Percentiles rank a stretch among this genome's conserved stretches.
phyloP scores from a whole-genome alignment of 2,329 filamentous ascomycete genomes.

The Gremmenia infestans region DNA sequence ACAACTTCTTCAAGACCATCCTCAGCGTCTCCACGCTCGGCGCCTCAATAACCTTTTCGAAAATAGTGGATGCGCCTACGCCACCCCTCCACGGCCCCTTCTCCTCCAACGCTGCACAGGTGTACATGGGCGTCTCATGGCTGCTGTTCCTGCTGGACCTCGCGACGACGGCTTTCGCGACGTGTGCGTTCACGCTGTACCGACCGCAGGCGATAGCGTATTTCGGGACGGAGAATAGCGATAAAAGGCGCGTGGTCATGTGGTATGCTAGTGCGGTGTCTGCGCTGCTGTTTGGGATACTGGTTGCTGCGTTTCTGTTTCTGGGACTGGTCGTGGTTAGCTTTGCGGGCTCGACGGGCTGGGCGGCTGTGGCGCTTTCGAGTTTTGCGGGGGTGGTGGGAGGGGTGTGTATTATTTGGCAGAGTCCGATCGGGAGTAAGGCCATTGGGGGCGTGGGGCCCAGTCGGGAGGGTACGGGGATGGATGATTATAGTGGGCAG shows the following conservation, averaged over 20 bases:
- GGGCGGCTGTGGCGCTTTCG: conserved; percentile 8
- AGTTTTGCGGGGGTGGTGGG: conserved; percentile 1
- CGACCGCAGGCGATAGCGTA: conserved; percentile 5
- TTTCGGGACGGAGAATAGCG: conserved; percentile 10
- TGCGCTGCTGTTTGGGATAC: conserved; percentile 5
- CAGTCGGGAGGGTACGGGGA: neutral
- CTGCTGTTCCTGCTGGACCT: conserved; percentile 12
- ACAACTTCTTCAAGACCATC: conserved; percentile 17
- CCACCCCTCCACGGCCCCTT: conserved; percentile 9
- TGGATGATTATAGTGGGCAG: neutral
- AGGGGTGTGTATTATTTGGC: conserved; percentile 7
- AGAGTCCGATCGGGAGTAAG: conserved; percentile 9
- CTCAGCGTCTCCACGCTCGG: conserved; percentile 14
- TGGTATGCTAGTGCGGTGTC: conserved; percentile 15
- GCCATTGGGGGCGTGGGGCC: neutral
- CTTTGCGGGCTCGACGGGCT: conserved; percentile 7
- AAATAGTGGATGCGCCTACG: conserved; percentile 9
- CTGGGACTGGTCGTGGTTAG: conserved; percentile 10
- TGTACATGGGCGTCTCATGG: conserved; percentile 7
- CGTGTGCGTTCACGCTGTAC: conserved; percentile 9
- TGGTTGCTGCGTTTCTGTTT: conserved; percentile 13
- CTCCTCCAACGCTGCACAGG: conserved; percentile 1
- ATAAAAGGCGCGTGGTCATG: conserved; percentile 8
- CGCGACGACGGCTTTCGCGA: conserved; percentile 3
- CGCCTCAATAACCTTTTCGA: conserved; percentile 14